Percentiles rank a stretch among this genome's conserved stretches.
These are phyloP conservation scores for Alternaria triticina DNA, from an alignment of 2,329 filamentous ascomycete species.

Conservation along the genomic window DNA sequence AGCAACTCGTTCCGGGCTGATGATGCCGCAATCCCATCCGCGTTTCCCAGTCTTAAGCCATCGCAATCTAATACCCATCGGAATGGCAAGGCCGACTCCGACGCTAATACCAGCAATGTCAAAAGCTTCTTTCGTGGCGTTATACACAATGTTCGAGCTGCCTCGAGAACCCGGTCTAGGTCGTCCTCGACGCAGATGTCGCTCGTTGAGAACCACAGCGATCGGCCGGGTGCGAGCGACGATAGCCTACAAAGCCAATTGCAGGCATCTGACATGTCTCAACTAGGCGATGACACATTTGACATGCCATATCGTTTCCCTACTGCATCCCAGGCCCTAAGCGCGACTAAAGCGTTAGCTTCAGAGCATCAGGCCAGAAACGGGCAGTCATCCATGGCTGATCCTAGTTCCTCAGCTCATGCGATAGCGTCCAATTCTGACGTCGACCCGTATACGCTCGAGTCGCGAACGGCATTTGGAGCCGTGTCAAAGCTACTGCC, in stretches of 20 bases:
- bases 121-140: conserved; percentile 32
- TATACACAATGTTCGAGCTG: conserved; percentile 28
- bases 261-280: not conserved
- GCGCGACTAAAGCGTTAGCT: not conserved
- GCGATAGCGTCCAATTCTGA: conserved; percentile 1
- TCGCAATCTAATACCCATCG: conserved; percentile 10
- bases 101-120: conserved; percentile 15
- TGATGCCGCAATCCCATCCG: conserved; percentile 16
- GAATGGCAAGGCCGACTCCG: conserved; percentile 3
- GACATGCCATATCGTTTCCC: not conserved
- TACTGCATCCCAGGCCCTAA: conserved; percentile 2
- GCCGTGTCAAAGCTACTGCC: conserved; percentile 16
- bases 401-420: conserved; percentile 12
- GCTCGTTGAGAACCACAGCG: conserved; percentile 9
- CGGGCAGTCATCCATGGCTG: conserved; percentile 10
- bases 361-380: conserved; percentile 18
- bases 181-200: conserved; percentile 20
- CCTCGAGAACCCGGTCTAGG: conserved; percentile 26
- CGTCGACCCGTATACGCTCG: not conserved
- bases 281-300: not conserved
- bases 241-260: conserved; percentile 4
- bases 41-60: not conserved
- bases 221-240: conserved; percentile 8
- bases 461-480: conserved; percentile 5
- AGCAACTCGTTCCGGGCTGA: conserved; percentile 5